Evolutionary conservation across 1,284 basidiomycete species (phyloP).

Genomic region (Microbotryum scabiosae): DNA sequence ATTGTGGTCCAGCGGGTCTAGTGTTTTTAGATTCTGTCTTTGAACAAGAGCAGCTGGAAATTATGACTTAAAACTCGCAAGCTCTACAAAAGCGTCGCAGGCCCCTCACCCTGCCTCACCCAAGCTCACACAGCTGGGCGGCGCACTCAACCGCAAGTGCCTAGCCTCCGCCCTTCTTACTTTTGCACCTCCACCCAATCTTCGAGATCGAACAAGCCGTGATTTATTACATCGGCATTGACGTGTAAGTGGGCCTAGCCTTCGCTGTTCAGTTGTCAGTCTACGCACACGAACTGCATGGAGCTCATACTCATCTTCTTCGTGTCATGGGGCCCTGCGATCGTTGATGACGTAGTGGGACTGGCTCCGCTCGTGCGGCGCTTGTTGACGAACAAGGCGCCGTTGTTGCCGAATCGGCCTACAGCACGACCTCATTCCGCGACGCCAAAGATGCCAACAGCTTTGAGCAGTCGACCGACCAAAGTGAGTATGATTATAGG

Average conservation of each 20-base stretch:
- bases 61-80: too few relatives aligned
- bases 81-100: too few relatives aligned
- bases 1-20: too few relatives aligned
- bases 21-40: too few relatives aligned
- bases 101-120: too few relatives aligned
- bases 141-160: too few relatives aligned
- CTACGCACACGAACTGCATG: neutral
- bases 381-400: conserved; percentile 68
- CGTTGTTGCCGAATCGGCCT: conserved; percentile 66
- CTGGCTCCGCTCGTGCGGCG: conserved; percentile 83
- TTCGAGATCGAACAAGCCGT: too few relatives aligned
- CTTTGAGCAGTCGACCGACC: conserved; percentile 72
- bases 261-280: neutral
- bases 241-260: conserved; percentile 44
- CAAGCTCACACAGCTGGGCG: too few relatives aligned
- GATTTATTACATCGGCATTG: conserved; percentile 50
- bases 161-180: too few relatives aligned
- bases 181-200: too few relatives aligned
- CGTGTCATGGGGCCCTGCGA: neutral
- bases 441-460: conserved; percentile 77
- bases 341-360: conserved; percentile 50
- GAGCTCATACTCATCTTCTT: neutral
- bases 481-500: conserved; percentile 32
- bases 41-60: too few relatives aligned
- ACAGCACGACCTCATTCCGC: conserved; percentile 75